Evolutionary conservation across 139 green algal species (phyloP).

Genomic region (Chlorella sorokiniana): DNA sequence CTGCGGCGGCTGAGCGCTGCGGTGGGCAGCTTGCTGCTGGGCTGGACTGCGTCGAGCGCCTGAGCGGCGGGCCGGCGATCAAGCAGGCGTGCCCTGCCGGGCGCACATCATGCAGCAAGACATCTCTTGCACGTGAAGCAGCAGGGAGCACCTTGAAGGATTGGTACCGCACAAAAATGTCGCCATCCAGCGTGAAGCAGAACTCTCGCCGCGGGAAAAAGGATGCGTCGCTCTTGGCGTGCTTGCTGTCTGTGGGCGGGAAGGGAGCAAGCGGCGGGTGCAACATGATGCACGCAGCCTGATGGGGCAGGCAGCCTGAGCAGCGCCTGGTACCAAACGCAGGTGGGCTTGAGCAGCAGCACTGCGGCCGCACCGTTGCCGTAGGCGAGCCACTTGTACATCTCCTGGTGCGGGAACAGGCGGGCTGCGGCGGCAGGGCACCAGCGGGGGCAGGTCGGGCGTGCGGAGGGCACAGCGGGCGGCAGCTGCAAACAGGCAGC

Average conservation of each 20-base stretch:
- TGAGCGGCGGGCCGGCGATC: no score
- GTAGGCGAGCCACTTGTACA: conserved; percentile 92
- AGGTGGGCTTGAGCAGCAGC: not conserved
- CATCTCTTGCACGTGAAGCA: not conserved
- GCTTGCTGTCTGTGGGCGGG: conserved; percentile 64
- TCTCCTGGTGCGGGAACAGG: conserved; percentile 78
- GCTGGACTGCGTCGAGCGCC: not conserved
- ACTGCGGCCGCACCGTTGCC: conserved; percentile 76
- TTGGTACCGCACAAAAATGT: conserved; percentile 99
- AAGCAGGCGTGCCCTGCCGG: not conserved
- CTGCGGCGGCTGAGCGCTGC: not conserved
- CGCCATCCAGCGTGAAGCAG: conserved; percentile 96
- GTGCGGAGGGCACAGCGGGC: not conserved
- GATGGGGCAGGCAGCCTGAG: not conserved
- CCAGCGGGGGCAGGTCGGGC: not conserved
- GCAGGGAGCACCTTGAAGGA: conserved; percentile 81
- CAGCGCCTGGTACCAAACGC: not conserved
- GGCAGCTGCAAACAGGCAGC: not conserved
- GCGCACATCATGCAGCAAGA: not conserved
- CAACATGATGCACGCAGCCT: not conserved
- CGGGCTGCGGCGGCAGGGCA: conserved; percentile 19
- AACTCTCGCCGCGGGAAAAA: conserved; percentile 92
- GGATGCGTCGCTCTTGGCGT: conserved; percentile 69
- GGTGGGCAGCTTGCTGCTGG: not conserved
- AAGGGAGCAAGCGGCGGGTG: not conserved